A percentile compares a stretch with the other conserved stretches of the same genome.
Conservation (phyloP, 2,329 filamentous ascomycete species). For the Scleromitrula shiraiana region DNA sequence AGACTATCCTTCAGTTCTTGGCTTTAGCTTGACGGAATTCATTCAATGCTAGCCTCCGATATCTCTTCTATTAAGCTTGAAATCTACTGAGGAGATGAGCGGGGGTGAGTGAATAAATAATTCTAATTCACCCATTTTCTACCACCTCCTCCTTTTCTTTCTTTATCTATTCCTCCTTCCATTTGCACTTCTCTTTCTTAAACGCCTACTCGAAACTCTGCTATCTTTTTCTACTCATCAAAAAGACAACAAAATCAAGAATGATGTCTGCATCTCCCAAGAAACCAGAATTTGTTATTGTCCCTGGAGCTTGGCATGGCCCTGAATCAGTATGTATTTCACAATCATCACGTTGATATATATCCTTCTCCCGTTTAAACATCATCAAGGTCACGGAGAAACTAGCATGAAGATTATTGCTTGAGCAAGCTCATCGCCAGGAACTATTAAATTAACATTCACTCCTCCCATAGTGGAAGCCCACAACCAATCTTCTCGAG, state of each 20-base stretch:
- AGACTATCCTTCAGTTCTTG: background rate
- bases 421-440: background rate
- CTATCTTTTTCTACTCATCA: background rate
- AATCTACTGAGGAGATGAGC: no score
- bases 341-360: background rate
- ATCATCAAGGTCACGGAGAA: no score
- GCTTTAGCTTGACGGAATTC: no score
- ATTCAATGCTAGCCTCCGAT: no score
- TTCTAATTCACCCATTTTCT: no score
- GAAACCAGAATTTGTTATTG: constrained; percentile 23
- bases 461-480: background rate
- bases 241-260: background rate
- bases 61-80: no score
- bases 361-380: no score
- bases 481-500: constrained; percentile 5
- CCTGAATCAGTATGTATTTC: constrained; percentile 15
- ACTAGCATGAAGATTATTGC: background rate
- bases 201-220: background rate
- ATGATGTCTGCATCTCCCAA: constrained; percentile 5
- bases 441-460: background rate
- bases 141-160: no score
- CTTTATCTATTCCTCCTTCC: no score
- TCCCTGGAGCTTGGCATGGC: constrained; percentile 23
- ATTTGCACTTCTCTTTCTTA: no score
- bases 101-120: no score